Evolutionary conservation across 441 rosid species (phyloP), one percentile per base, ranked within the genome.

Genomic region (Isatis lusitanica): DNA sequence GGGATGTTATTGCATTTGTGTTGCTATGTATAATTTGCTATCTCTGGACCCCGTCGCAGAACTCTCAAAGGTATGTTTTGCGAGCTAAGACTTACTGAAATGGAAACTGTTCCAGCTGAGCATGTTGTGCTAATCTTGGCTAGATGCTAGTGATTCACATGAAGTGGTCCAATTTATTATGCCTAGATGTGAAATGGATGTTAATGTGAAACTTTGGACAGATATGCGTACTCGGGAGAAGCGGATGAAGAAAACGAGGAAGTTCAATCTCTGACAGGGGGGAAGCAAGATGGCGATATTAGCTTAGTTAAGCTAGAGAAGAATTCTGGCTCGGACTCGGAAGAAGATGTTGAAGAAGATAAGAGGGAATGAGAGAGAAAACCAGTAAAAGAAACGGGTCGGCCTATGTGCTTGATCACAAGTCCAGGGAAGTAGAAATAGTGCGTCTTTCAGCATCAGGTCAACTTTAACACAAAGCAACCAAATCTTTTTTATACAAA

Each of bases 31-130:
- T 92, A 62, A 90, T 94, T 68, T 94, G 98, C 86, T 87, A 89
- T 77, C 94, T 92, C 13, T 92, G 99, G 99, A 96, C 96, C 47
- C 99, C 99, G 58, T 92, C 99, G 47, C 91, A 87, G 74, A 94
- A 84, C 79, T 88, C 98, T 65, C 97, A 89, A 75, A 78, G 99
- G 99, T 94, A 76, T 53, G 74, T 52, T 67, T 21, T 59, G 36
- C 11, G 24, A 56, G 44, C 26, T 39, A 7, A 7, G 59, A 59
- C 48, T 46, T 57, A 3, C 58, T 36, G 18, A 40, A 18, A 47
- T 47, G 30, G 16, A 33, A 56, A 56, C 26, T 15, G 42, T n/a
- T 30, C 44, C 44, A 48, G 70, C 57, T 66, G 63, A 44, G 66
- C 64, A 43, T 60, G 33, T 53, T 36, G 44, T 53, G 69, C 64